Base-by-base conservation (phyloP, 1,139 yeast genomes). In the Yamadazyma oceani region DNA sequence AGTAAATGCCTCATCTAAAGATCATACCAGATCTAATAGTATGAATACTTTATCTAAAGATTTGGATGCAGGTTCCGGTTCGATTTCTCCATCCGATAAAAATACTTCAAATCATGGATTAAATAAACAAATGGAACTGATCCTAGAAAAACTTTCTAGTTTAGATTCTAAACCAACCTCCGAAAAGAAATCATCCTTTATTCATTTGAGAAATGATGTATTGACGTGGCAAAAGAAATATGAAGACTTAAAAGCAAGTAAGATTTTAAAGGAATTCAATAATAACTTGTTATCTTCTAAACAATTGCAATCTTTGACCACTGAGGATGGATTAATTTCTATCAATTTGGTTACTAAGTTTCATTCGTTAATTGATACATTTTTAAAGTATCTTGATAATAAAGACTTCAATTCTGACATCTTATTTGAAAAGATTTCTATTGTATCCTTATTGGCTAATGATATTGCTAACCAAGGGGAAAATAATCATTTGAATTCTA, bases 351-450 rank as follows among this genome's bases (percentile, higher is more conserved):
- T 79, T 2, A 58, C 76, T 5, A 69, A 68, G 29, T 64, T 78
- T 29, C 75, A 73, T 45, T 58, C 79, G 2, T 58, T 72, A 26
- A 56, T 77, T 10, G 82, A 78, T 39, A 52, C 75, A 0, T 65
- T 76, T 38, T 48, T 73, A 9, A 42, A 55, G 2, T 63, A 62
- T 39, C 48, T 76, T 37, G 56, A 64, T 39, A 62, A 56, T n/a
- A 55, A 55, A 13, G 49, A 54, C n/a, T 45, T 58, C 30, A 67
- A 72, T 41, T 49, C 74, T 2, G 73, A 69, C 40, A 40, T 60
- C 3, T 53, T 82, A 26, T 83, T 84, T 54, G 81, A 78, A 26
- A 65, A 70, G 37, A 66, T 80, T 23, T 74, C 86, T 2, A 64
- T 64, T 35, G 61, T 82, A 17, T 75, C 85, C 1, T 64, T 75